phyloP scores from a whole-genome alignment of 768 basidiomycete genomes.

The Russula sp. region DNA sequence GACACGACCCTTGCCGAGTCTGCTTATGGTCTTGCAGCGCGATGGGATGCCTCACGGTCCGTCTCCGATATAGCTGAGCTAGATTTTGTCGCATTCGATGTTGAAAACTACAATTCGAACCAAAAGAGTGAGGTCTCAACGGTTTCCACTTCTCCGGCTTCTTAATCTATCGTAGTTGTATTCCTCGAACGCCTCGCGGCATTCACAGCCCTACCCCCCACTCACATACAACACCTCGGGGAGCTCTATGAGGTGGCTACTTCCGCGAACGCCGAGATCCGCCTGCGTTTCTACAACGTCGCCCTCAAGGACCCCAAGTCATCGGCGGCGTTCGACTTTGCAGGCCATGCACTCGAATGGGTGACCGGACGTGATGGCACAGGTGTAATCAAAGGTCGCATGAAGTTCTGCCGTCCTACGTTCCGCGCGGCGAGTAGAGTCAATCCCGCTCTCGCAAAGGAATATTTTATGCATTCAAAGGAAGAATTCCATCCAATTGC shows the following conservation, averaged over 20 bases:
- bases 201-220: constrained; percentile 52
- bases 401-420: constrained; percentile 78
- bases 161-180: constrained; percentile 44
- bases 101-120: constrained; percentile 61
- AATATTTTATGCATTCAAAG: constrained; percentile 44
- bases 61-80: constrained; percentile 40
- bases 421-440: constrained; percentile 52
- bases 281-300: constrained; percentile 70
- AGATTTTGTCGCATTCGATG: constrained; percentile 53
- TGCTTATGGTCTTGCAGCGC: constrained; percentile 64
- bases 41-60: constrained; percentile 64
- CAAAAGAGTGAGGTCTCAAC: constrained; percentile 55
- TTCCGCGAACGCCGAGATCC: constrained; percentile 72
- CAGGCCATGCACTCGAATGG: constrained; percentile 55
- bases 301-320: constrained; percentile 49
- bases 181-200: constrained; percentile 77
- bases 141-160: neutral
- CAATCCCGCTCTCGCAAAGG: constrained; percentile 46
- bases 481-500: constrained; percentile 72
- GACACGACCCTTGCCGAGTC: constrained; percentile 64
- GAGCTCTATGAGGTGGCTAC: constrained; percentile 41
- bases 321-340: constrained; percentile 45
- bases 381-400: constrained; percentile 65
- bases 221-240: constrained; percentile 57
- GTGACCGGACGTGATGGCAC: constrained; percentile 54